Evolutionary conservation across 345 rosid species (phyloP).

Genomic region (Sisymbrium irio): DNA sequence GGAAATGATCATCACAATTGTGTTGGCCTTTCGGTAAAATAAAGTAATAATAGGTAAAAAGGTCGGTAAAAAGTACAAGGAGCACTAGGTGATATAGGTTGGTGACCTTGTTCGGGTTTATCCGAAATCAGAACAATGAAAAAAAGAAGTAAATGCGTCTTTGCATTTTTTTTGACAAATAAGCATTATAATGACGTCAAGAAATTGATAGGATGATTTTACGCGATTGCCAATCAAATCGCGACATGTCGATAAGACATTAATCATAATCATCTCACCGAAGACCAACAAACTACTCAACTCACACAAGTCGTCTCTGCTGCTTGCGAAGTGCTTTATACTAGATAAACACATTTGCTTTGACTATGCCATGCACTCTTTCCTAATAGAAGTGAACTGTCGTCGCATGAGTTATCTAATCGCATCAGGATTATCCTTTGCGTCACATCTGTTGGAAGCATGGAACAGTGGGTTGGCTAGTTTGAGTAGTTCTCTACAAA

Average conservation of each 20-base stretch:
- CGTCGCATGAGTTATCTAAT: background rate
- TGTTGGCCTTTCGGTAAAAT: slow-evolving; percentile 1
- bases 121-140: background rate
- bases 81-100: slow-evolving; percentile 3
- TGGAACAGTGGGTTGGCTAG: background rate
- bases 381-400: background rate
- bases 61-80: background rate
- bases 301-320: background rate
- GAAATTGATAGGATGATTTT: background rate
- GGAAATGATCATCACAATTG: slow-evolving; percentile 4
- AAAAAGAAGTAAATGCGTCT: background rate
- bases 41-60: background rate
- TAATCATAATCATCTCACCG: background rate
- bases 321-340: background rate
- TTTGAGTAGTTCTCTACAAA: background rate
- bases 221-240: background rate
- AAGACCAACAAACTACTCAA: background rate
- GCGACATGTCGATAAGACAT: background rate
- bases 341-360: background rate
- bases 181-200: background rate
- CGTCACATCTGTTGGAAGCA: no score
- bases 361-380: background rate
- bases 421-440: no score
- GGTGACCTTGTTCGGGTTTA: background rate
- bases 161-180: background rate